phyloP scores from a whole-genome alignment of 2,329 filamentous ascomycete genomes.

The Podosphaera aphanis region DNA sequence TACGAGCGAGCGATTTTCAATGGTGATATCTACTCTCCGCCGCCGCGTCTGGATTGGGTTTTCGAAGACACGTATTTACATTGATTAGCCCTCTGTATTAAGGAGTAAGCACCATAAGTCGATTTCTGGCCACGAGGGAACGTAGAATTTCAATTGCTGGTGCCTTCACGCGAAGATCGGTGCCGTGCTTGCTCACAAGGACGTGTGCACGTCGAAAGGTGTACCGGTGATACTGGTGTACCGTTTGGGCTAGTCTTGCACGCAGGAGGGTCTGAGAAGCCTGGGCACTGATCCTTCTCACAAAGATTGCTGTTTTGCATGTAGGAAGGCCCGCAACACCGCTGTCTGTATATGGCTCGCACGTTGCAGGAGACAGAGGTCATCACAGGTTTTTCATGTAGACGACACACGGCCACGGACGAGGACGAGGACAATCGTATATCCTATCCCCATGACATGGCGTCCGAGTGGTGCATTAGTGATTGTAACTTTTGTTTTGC shows the following conservation, averaged over 20 bases:
- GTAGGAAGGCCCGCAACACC: neutral
- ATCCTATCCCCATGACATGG: no score
- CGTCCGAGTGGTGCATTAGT: no score
- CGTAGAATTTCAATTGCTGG: neutral
- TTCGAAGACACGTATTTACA: neutral
- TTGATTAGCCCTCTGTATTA: neutral
- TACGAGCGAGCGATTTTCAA: slow-evolving; percentile 1
- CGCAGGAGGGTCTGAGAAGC: neutral
- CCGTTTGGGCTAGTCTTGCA: neutral
- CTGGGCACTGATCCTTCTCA: neutral
- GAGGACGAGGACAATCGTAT: no score
- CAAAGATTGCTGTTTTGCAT: neutral
- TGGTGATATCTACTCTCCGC: neutral
- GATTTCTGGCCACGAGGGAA: neutral
- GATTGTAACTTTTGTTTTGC: no score
- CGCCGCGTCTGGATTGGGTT: neutral
- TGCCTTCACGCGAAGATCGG: neutral
- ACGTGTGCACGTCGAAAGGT: no score
- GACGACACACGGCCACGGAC: no score
- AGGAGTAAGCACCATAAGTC: neutral
- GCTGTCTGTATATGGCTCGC: neutral
- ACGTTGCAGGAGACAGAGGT: no score
- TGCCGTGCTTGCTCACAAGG: neutral
- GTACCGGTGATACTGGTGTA: neutral
- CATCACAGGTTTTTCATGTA: no score